Conservation (phyloP, 202 grass and related monocot genomes). For the Panicum virgatum region DNA sequence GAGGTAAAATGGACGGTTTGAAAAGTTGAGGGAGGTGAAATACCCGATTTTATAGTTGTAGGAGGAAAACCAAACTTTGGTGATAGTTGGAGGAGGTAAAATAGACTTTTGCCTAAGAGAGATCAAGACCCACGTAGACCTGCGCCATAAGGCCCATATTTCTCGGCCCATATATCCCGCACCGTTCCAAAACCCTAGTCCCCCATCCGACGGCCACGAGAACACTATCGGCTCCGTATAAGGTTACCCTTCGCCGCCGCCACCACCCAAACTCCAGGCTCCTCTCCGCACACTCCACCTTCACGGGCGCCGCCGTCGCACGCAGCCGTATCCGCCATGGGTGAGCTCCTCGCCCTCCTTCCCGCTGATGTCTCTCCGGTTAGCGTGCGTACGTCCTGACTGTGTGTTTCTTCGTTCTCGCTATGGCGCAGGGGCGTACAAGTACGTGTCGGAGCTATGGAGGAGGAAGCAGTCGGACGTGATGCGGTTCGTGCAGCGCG, state of each 20-base stretch:
- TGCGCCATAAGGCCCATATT: background rate
- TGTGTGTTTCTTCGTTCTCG: background rate
- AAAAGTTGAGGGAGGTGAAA: too few relatives aligned
- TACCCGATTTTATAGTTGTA: too few relatives aligned
- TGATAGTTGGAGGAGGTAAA: too few relatives aligned
- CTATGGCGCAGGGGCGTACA: slow-evolving; percentile 72
- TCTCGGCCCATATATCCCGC: background rate
- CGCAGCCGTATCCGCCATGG: slow-evolving; percentile 41
- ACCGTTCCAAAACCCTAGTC: slow-evolving; percentile 48
- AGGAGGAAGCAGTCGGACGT: slow-evolving; percentile 98
- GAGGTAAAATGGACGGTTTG: too few relatives aligned
- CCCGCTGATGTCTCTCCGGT: background rate
- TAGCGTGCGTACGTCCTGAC: background rate
- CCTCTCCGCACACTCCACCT: background rate
- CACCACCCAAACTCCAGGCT: slow-evolving; percentile 8
- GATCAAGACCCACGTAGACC: background rate
- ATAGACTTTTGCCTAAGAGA: too few relatives aligned
- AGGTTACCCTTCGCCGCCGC: background rate
- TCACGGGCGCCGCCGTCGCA: slow-evolving; percentile 18
- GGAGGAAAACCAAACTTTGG: too few relatives aligned
- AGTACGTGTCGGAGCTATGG: slow-evolving; percentile 95
- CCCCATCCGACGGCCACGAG: slow-evolving; percentile 44
- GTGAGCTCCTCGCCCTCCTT: slow-evolving; percentile 19
- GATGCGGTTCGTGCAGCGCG: slow-evolving; percentile 96
- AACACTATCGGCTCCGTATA: slow-evolving; percentile 19